Evolutionary conservation across 2,329 filamentous ascomycete genomes (phyloP).

Genomic region (Aspergillus latus): DNA sequence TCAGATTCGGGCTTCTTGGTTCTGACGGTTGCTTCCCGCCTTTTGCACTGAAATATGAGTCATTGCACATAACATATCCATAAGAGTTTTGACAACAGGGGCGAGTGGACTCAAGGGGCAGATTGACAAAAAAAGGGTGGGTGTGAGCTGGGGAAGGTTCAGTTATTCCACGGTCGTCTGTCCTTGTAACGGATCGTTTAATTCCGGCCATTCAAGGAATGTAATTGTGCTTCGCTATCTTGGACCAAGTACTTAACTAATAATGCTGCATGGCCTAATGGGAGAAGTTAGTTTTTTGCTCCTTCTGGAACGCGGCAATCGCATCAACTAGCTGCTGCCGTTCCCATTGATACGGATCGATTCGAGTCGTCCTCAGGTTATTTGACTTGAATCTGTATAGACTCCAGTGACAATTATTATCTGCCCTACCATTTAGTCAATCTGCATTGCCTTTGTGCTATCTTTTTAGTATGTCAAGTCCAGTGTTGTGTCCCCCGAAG

Average conservation of each 20-base stretch:
- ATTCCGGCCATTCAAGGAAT: conserved; percentile 19
- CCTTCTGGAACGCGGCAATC: not conserved
- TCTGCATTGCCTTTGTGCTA: not conserved
- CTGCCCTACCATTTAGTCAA: not conserved
- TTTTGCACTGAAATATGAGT: conserved; percentile 25
- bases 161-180: conserved; percentile 15
- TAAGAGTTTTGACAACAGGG: conserved; percentile 28
- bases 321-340: not conserved
- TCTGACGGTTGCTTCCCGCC: conserved; percentile 21
- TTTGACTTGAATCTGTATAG: not conserved
- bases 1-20: conserved; percentile 22
- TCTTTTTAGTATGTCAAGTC: not conserved
- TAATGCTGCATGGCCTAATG: conserved; percentile 17
- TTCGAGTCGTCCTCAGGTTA: not conserved
- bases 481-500: not conserved
- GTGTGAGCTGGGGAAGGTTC: conserved; percentile 16
- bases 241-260: not conserved
- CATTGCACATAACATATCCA: conserved; percentile 28
- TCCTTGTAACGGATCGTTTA: conserved; percentile 6
- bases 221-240: conserved; percentile 14
- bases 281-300: not conserved
- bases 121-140: conserved; percentile 19
- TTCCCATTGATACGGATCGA: not conserved
- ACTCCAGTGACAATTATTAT: not conserved
- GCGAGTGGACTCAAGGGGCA: conserved; percentile 17